Conservation (phyloP, 768 basidiomycete species). For the Lactarius indigo region DNA sequence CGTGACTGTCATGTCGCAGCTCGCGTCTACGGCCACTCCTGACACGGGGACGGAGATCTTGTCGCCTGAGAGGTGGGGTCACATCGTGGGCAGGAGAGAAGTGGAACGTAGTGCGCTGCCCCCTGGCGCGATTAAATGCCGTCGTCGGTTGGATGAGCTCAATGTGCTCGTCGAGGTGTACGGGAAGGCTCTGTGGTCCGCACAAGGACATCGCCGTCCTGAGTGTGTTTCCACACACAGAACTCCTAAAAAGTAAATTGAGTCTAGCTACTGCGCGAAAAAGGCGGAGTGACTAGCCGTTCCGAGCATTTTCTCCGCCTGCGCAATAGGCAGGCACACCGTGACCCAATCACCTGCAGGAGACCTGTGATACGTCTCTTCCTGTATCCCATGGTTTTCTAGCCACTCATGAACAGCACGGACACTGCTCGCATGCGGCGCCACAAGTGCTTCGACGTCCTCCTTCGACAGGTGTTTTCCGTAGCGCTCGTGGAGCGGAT, state of each 20-base stretch:
- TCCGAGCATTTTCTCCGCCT: conserved; percentile 59
- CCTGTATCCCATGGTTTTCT: conserved; percentile 43
- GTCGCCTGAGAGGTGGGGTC: background rate
- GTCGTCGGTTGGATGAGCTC: conserved; percentile 67
- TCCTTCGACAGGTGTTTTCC: conserved; percentile 47
- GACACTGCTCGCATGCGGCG: conserved; percentile 49
- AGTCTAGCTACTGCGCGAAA: background rate
- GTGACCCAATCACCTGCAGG: conserved; percentile 63
- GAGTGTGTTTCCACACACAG: conserved; percentile 48
- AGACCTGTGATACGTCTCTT: conserved; percentile 45
- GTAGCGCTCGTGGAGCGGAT: conserved; percentile 29
- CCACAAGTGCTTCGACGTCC: conserved; percentile 50
- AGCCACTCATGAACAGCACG: conserved; percentile 54
- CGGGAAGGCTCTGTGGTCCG: conserved; percentile 58
- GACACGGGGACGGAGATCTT: conserved; percentile 4
- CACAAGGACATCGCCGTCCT: conserved; percentile 49
- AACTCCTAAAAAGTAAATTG: conserved; percentile 42
- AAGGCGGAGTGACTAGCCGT: conserved; percentile 37
- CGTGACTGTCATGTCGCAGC: conserved; percentile 37
- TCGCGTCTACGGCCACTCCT: conserved; percentile 29
- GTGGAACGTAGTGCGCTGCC: conserved; percentile 38
- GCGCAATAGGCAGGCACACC: conserved; percentile 45
- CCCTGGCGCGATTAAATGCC: conserved; percentile 48
- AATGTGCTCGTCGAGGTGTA: conserved; percentile 48
- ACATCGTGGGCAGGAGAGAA: conserved; percentile 11